A percentile compares a stretch with the other conserved stretches of the same genome.
These are phyloP conservation scores for Oryza glaberrima DNA, from an alignment of 176 grass and related monocot species.

Conservation along the genomic window DNA sequence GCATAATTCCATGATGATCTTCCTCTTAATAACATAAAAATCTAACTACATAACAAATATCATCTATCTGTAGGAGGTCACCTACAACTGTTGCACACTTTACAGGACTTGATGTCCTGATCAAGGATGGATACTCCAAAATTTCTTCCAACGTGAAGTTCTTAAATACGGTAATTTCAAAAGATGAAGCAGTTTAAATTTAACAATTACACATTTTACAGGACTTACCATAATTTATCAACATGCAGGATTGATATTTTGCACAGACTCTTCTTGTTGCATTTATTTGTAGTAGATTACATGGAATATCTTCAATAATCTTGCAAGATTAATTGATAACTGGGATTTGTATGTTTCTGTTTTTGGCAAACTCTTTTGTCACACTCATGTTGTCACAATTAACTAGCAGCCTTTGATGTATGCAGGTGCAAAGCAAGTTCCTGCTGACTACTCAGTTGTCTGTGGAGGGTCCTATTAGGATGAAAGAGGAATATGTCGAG, in stretches of 20 bases:
- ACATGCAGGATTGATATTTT: neutral
- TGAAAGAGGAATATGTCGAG: slow-evolving; percentile 94
- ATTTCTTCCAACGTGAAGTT: slow-evolving; percentile 82
- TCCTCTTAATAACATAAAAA: neutral
- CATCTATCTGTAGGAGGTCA: slow-evolving; percentile 66
- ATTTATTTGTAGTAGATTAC: neutral
- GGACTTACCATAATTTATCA: slow-evolving; percentile 21
- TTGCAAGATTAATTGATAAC: slow-evolving; percentile 19
- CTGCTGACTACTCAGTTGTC: slow-evolving; percentile 79
- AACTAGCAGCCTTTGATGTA: slow-evolving; percentile 3
- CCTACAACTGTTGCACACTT: slow-evolving; percentile 88
- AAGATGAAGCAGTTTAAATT: slow-evolving; percentile 46
- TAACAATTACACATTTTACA: slow-evolving; percentile 41
- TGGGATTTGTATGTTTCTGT: neutral
- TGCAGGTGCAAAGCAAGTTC: slow-evolving; percentile 92
- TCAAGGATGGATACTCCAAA: slow-evolving; percentile 94
- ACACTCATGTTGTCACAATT: slow-evolving; percentile 1
- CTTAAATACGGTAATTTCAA: slow-evolving; percentile 77
- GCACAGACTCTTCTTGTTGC: neutral
- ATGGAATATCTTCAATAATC: slow-evolving; percentile 1
- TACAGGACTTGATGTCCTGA: slow-evolving; percentile 73
- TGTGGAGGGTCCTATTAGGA: slow-evolving; percentile 80
- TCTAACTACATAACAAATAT: slow-evolving; percentile 8
- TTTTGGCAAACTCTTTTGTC: slow-evolving; percentile 12
- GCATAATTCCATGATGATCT: neutral